phyloP scores from a whole-genome alignment of 2,329 filamentous ascomycete genomes.

The Apiospora sp. region DNA sequence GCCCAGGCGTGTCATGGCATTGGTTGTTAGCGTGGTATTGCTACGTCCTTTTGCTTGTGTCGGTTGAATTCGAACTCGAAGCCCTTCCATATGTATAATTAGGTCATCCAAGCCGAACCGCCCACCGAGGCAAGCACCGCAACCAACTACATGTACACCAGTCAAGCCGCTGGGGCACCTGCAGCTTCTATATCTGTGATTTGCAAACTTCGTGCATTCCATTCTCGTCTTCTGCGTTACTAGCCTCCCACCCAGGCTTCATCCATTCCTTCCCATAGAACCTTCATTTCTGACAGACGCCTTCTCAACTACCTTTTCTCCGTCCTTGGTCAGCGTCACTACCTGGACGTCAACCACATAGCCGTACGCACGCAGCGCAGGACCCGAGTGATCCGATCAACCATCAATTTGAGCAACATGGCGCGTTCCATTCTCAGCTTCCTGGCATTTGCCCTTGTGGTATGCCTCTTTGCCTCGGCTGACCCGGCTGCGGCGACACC shows the following conservation, averaged over 20 bases:
- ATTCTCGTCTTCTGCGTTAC: neutral
- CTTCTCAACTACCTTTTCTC: neutral
- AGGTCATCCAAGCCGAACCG: neutral
- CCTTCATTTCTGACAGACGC: too few species aligned
- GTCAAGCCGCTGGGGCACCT: neutral
- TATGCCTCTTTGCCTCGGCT: neutral
- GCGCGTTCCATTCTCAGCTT: neutral
- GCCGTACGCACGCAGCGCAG: neutral
- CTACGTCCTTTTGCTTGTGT: too few species aligned
- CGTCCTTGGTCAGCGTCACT: neutral
- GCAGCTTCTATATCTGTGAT: neutral
- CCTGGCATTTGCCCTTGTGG: neutral
- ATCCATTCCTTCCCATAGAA: too few species aligned
- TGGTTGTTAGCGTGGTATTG: too few species aligned
- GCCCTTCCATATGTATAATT: too few species aligned
- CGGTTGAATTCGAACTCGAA: neutral
- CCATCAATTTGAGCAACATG: neutral
- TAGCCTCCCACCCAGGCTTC: too few species aligned
- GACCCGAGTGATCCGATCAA: neutral
- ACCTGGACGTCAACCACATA: too few species aligned
- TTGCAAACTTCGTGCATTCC: neutral
- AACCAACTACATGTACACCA: too few species aligned
- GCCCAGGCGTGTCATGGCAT: too few species aligned
- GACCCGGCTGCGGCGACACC: constrained; percentile 7
- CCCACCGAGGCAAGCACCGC: too few species aligned